Evolutionary conservation across 176 grass and related monocot species (phyloP), one percentile per base, ranked within the genome.

Genomic region (Zoysia japonica): DNA sequence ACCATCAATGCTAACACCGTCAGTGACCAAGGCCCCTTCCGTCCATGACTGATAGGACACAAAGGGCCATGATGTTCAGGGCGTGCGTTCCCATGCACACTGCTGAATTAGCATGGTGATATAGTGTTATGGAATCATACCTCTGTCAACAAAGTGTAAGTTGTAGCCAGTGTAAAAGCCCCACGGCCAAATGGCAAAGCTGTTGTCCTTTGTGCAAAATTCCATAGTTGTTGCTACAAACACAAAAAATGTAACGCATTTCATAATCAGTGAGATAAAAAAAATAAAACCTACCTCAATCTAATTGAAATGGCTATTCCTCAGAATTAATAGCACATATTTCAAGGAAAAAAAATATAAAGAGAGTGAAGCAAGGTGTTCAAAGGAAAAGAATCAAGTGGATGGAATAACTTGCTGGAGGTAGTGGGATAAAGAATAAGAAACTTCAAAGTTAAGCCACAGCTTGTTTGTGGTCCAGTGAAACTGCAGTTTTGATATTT

Each of bases 181-280:
- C 91, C 94, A 67, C 94, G 91, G 6, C 94, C 94, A 67, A 94
- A 97, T 75, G 94, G 91, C 55, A 97, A 88, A 85, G 94, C 80
- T 74, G 94, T 94, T 74, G 94, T 97, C 78, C 94, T 97, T 84
- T 97, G 94, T 61, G 94, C 94, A 83, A 94, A 90, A 82, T 92
- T 97, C 94, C 94, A 97, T 70, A 97, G 81, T 84, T 94, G 92
- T 90, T 94, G 91, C 94, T 97, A 85, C 77, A 82, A 79, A 81
- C 52, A 73, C 20, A 85, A 85, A 74, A 70, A 35, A 66, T 65
- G 61, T 39, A 67, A 82, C 49, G 19, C 8, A 65, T 13, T 47
- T 70, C 39, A 77, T 66, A 65, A 67, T 52, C 36, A 77, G 19
- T 61, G 43, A 73, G 19, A 73, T 83, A 17, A 6, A 67, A 71